Base-by-base conservation (phyloP, 768 basidiomycete species). In the Lactarius sp. region DNA sequence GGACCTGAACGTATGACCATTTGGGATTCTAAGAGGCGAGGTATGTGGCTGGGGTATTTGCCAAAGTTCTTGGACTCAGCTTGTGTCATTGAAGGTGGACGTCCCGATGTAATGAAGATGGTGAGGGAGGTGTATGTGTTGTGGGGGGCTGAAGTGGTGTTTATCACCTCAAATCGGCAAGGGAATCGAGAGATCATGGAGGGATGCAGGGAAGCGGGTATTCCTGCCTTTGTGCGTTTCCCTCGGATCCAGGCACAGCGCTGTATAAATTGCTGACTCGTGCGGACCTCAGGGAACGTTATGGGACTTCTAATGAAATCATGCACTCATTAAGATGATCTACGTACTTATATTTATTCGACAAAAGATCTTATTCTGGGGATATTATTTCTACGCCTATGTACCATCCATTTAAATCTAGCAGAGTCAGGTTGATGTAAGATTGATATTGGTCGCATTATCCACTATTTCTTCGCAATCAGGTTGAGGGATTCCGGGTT, bases 81-180 rank as follows among this genome's bases (percentile, higher is more conserved):
- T 9, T 22, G 3, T 39, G 16, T 7, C 27, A 8, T 20, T 54
- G 18, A 39, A 58, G 87, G 88, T 61, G 86, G 87, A 16, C 83
- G 89, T 62, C 89, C 89, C 14, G 87, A 91, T 67, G 81, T 84
- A 22, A 88, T 90, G 86, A 86, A 88, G 71, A 73, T 92, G 58
- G 71, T 91, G 70, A 84, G 83, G 70, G 87, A 91, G 64, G 81
- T 79, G 3, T 88, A 88, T 68, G 72, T 80, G 33, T 80, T 78
- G 50, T 92, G 86, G 86, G 78, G 83, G 47, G 89, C 89, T 2
- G 89, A 92, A 76, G 85, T 92, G 51, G 85, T 91, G 33, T 89
- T 92, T 74, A 88, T 92, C 73, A 92, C 89, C 8, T 90, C 88
- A n/a, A 92, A 92, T 75, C 86, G 81, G 69, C 79, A 84, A 46